Base-by-base conservation (phyloP, 176 grass and related monocot species). In the Rhynchospora breviuscula region DNA sequence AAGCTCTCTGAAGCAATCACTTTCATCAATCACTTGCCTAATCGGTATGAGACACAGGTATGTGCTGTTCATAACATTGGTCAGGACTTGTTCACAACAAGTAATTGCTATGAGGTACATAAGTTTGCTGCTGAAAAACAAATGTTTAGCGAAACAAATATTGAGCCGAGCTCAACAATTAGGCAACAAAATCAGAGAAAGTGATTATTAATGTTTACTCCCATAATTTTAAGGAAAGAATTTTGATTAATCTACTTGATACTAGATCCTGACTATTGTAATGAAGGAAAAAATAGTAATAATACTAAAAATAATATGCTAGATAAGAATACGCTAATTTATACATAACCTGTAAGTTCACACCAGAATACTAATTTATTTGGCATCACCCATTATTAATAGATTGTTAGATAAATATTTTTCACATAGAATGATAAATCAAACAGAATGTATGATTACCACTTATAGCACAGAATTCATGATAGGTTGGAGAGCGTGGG, bases 11-110 rank as follows among this genome's bases (percentile, higher is more conserved):
- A 95, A 81, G 95, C 95, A 9, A 70, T 89, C 6, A 93, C 86
- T 0, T 98, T 98, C 90, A 91, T 98, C 84, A 95, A 91, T 83
- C 85, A 95, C 84, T 90, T 98, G 23, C 96, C 96, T 0, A 86
- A 93, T 3, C 82, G 91, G 60, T 98, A 93, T 83, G 96, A 95
- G 76, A 95, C 93, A 74, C 96, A 98, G 89, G 87, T 88, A 77
- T 63, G 7, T 21, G 63, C 6, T 59, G 19, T 60, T 63, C 12
- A 31, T 45, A 65, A 49, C 33, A n/a, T 8, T 85, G 11, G 2
- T 33, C 26, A 51, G 51, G 9, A 5, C 5, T 77, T 56, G 12
- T 29, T 56, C 15, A 18, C 48, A 77, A 31, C 6, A 77, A 56
- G 6, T 77, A 11, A 77, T 77, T 48, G 23, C 48, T 77, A 56